A percentile compares a stretch with the other conserved stretches of the same genome.
Conservation (phyloP, 2,329 filamentous ascomycete genomes). For the Talaromyces sp. region DNA sequence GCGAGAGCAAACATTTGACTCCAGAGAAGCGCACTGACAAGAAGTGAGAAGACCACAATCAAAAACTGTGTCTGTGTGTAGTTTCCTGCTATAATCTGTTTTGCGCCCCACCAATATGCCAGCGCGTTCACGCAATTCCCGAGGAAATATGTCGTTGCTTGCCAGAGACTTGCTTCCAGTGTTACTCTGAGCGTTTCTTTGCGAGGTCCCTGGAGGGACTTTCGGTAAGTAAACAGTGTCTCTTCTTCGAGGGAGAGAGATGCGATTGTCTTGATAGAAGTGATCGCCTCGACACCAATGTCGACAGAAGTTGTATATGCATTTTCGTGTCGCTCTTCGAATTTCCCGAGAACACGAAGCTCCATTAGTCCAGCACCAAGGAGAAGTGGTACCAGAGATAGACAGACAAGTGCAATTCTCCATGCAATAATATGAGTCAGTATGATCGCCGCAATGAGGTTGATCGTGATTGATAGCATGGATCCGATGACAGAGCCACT, state of each 20-base stretch:
- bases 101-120: slow-evolving; percentile 77
- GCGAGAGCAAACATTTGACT: slow-evolving; percentile 72
- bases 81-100: slow-evolving; percentile 63
- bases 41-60: slow-evolving; percentile 67
- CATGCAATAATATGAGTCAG: slow-evolving; percentile 69
- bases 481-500: slow-evolving; percentile 69
- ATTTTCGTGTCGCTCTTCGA: slow-evolving; percentile 54
- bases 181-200: slow-evolving; percentile 51
- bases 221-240: slow-evolving; percentile 44
- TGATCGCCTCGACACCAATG: slow-evolving; percentile 52
- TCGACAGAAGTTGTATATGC: slow-evolving; percentile 52
- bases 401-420: slow-evolving; percentile 71
- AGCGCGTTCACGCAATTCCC: slow-evolving; percentile 70
- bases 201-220: slow-evolving; percentile 46
- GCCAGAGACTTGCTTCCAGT: slow-evolving; percentile 46
- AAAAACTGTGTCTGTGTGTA: slow-evolving; percentile 69
- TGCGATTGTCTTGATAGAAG: slow-evolving; percentile 52
- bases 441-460: slow-evolving; percentile 65
- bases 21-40: slow-evolving; percentile 70
- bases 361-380: slow-evolving; percentile 68
- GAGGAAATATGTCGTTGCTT: slow-evolving; percentile 44
- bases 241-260: slow-evolving; percentile 52
- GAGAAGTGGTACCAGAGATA: slow-evolving; percentile 66
- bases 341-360: slow-evolving; percentile 57
- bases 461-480: slow-evolving; percentile 64